Evolutionary conservation across 352 stramenopile genomes (phyloP), one percentile per base, ranked within the genome.

Genomic region (Phytopythium boreale): DNA sequence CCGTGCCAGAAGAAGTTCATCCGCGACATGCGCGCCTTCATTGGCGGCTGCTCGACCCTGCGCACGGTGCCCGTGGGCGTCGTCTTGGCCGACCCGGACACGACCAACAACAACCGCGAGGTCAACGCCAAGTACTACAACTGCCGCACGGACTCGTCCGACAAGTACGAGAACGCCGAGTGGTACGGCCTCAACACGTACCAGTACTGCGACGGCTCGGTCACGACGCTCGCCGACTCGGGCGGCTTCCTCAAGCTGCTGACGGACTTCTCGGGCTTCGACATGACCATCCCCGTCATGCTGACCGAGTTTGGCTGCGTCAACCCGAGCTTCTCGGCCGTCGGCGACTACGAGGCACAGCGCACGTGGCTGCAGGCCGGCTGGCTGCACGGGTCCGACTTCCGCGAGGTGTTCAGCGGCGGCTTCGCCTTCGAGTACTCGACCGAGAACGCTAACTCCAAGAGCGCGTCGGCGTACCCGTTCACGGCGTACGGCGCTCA

Each of bases 1-100:
- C 80, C 89, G 11, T 97, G 89, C 68, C 84, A 95, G 63, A 97
- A 97, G 69, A 96, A 96, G 65, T 95, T 96, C 56, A 70, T 97
- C 39, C 72, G 77, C 5, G 89, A 96, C 61, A 93, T 96, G 84
- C 75, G 88, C 44, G 66, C 62, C 11, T 96, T 89, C 71, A 72
- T 93, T 14, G 62, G 56, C 1, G 61, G 51, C 4, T 97, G 89
- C 56, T 34, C 56, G 1, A 80, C 69, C 44, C 69, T 92, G 26
- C 83, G 89, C 4, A n/a, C 80, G n/a, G 80, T 97, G 39, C 87
- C 89, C 0, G 77, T 97, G 9, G 89, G 89, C 41, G 76, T 94
- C 37, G 81, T 93, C 12, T 36, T 85, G 17, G 83, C 85, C 10
- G 84, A 93, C 58, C 62, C 68, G 7, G 50, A 90, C 37, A 29